Evolutionary conservation across 2,329 filamentous ascomycete species (phyloP), one percentile per base, ranked within the genome.

Genomic region (Penicillium nordicum): DNA sequence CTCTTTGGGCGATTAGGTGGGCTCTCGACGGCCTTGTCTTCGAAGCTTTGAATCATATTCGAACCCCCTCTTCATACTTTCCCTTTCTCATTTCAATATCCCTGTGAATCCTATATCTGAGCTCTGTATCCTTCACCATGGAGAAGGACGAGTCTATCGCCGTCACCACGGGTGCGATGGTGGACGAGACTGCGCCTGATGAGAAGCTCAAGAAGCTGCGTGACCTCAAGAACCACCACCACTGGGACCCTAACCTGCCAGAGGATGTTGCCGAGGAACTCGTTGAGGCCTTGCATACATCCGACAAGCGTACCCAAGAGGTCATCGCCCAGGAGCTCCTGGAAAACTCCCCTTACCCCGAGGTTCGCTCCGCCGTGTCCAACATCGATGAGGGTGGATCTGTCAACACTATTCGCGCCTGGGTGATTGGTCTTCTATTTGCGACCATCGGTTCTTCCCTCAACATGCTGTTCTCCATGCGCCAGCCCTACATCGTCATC

Each of bases 301-400:
- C 79, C 57, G 82, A 85, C 70, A 76, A 79, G 61, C 82, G 81
- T 63, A 81, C 82, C 69, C 82, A 82, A 53, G 72, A 82, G 48
- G 79, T 80, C 57, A 79, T 86, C 62, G 82, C 85, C 64, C 79
- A 82, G 63, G 81, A 83, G 56, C 77, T 86, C 65, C 79, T 86
- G 67, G 84, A 88, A 55, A 84, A 88, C 69, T 88, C 85, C 46
- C 85, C 85, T 2, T 88, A 88, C 66, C 83, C 84, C 37, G 85
- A 88, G 74, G 85, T 88, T 32, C 83, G 85, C 63, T 82, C 85
- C 27, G 83, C 86, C 18, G 85, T 88, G 18, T 77, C 82, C 58
- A 88, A 87, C 68, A 80, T 82, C 67, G 85, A 88, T 64, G 80
- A 85, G 62, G 84, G 87, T 63, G 76, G 87, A 25, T 82, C 84